Conservation (phyloP, 2,329 filamentous ascomycete genomes). For the Ascochyta rabiei region DNA sequence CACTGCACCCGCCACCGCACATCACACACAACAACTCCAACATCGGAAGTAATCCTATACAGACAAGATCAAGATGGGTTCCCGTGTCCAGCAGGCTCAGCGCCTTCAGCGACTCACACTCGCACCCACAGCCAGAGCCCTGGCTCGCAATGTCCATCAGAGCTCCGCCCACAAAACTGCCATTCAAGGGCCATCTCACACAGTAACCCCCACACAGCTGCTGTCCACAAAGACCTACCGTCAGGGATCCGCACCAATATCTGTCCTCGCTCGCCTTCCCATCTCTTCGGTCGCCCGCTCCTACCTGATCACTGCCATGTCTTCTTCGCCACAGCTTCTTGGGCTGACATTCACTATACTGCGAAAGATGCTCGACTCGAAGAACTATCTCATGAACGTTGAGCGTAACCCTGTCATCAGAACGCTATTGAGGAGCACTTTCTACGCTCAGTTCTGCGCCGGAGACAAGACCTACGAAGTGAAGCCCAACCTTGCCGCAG, state of each 20-base stretch:
- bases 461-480: constrained; percentile 77
- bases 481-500: constrained; percentile 62
- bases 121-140: constrained; percentile 25
- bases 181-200: constrained; percentile 27
- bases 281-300: constrained; percentile 71
- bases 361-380: constrained; percentile 71
- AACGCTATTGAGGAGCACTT: constrained; percentile 76
- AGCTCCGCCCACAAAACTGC: constrained; percentile 41
- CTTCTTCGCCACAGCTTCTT: constrained; percentile 72
- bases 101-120: constrained; percentile 31
- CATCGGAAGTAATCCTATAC: neutral
- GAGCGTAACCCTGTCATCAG: constrained; percentile 76
- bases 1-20: constrained; percentile 2
- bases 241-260: constrained; percentile 20
- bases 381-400: constrained; percentile 70
- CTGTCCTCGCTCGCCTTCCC: constrained; percentile 68
- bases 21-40: constrained; percentile 4
- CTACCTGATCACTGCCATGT: constrained; percentile 71
- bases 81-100: constrained; percentile 29
- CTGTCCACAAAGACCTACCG: constrained; percentile 22
- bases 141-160: constrained; percentile 40
- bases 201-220: constrained; percentile 23
- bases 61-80: constrained; percentile 21
- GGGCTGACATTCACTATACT: constrained; percentile 72
- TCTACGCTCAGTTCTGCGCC: constrained; percentile 91